A percentile compares a stretch with the other conserved stretches of the same genome.
These are phyloP conservation scores for Xylaria venustula DNA, from an alignment of 495 filamentous ascomycete species.

Conservation along the genomic window DNA sequence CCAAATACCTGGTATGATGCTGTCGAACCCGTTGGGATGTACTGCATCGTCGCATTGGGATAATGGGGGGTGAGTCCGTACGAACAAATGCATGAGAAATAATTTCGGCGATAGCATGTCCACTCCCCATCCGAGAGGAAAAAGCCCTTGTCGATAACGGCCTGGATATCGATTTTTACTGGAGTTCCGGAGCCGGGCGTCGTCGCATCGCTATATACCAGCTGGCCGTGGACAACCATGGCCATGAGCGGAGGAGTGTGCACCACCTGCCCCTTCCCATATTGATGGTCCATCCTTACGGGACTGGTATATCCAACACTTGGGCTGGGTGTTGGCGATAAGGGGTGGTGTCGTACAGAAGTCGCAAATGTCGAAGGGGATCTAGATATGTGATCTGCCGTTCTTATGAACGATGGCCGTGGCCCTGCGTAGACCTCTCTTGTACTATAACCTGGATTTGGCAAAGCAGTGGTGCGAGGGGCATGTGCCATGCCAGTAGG, in stretches of 20 bases:
- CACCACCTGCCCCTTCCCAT: conserved; percentile 35
- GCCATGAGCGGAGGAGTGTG: conserved; percentile 60
- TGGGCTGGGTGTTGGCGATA: conserved; percentile 51
- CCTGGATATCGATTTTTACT: conserved; percentile 74
- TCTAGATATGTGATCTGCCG: conserved; percentile 47
- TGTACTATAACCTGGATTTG: conserved; percentile 46
- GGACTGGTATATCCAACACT: conserved; percentile 40
- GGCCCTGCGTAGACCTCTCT: conserved; percentile 50
- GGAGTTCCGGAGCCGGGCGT: conserved; percentile 25
- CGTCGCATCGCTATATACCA: conserved; percentile 59
- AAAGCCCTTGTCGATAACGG: conserved; percentile 90
- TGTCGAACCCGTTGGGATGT: conserved; percentile 32
- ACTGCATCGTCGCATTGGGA: conserved; percentile 39
- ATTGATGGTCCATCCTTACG: conserved; percentile 48
- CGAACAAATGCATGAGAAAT: conserved; percentile 85
- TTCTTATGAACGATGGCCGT: conserved; percentile 47
- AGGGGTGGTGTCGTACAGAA: conserved; percentile 47
- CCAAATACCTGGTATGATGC: conserved; percentile 54
- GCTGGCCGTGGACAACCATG: conserved; percentile 55
- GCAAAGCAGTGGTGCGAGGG: conserved; percentile 49
- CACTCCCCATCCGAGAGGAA: conserved; percentile 83
- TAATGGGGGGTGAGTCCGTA: conserved; percentile 61
- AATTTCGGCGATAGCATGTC: conserved; percentile 96
- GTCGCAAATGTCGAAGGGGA: conserved; percentile 44
- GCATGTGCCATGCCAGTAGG: conserved; percentile 56